Conservation (phyloP, 495 filamentous ascomycete species). For the Pseudoneurospora amorphoporcata region DNA sequence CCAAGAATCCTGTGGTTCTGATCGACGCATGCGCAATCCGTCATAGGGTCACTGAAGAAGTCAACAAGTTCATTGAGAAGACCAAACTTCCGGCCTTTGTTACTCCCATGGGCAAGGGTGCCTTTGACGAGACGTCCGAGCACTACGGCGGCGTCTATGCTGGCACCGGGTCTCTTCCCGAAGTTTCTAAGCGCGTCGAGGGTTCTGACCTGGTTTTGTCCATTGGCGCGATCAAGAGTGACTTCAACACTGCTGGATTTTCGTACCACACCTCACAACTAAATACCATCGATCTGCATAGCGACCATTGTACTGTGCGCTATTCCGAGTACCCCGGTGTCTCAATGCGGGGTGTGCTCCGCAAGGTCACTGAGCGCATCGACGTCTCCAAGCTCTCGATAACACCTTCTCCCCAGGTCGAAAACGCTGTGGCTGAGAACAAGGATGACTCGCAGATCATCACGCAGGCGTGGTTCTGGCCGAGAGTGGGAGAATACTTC, state of each 20-base stretch:
- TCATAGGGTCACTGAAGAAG: slow-evolving; percentile 64
- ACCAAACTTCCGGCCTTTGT: slow-evolving; percentile 76
- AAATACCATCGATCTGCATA: slow-evolving; percentile 83
- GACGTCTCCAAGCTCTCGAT: slow-evolving; percentile 46
- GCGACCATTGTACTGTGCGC: slow-evolving; percentile 59
- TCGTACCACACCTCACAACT: slow-evolving; percentile 73
- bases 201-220: slow-evolving; percentile 71
- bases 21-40: slow-evolving; percentile 89
- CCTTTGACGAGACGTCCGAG: slow-evolving; percentile 64
- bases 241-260: slow-evolving; percentile 90
- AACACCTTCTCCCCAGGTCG: slow-evolving; percentile 33
- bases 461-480: slow-evolving; percentile 83
- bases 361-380: slow-evolving; percentile 54
- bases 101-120: slow-evolving; percentile 86
- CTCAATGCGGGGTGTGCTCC: slow-evolving; percentile 77
- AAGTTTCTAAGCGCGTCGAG: slow-evolving; percentile 65
- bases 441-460: slow-evolving; percentile 47
- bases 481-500: slow-evolving; percentile 66
- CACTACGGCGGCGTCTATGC: slow-evolving; percentile 83
- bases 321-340: slow-evolving; percentile 79
- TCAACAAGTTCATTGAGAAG: slow-evolving; percentile 65
- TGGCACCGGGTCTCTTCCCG: slow-evolving; percentile 63
- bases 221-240: slow-evolving; percentile 71
- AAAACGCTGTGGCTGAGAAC: slow-evolving; percentile 47
- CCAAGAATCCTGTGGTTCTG: slow-evolving; percentile 69